Base-by-base conservation (phyloP, 1,284 basidiomycete species). In the Naganishia sp. region DNA sequence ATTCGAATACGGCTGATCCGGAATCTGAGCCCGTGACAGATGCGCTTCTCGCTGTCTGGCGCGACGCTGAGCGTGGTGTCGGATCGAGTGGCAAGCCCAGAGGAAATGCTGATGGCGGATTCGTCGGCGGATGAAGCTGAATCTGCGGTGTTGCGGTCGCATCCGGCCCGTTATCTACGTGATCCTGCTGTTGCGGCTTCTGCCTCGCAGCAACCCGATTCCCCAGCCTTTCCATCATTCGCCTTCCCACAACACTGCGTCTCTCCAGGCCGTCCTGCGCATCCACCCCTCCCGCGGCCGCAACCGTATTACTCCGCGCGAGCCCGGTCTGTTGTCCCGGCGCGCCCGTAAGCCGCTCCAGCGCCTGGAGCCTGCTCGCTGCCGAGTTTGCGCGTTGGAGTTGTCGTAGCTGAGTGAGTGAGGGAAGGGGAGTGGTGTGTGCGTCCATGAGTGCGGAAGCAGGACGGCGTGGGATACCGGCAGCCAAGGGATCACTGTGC, bases 361-460 rank as follows among this genome's bases (percentile, higher is more conserved):
- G 78, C 1, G 79, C 79, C 25, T 75, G 72, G 13, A 75, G 75
- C 33, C 79, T 56, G 0, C 78, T 78, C 7, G 75, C 75, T 1
- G 76, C 75, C 23, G 78, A 79, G 64, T 80, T 80, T 11, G 78
- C 79, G 9, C 79, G 71, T 45, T 77, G 76, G 0, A 80, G 72
- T 23, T 72, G 74, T 9, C 75, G 66, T 10, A 79, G 67, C 33
- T 79, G 77, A 23, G 75, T 76, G 0, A 79, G 70, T 6, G 75
- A 73, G 2, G 77, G 78, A 5, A 79, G 69, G 6, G 78, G 78
- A 59, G 73, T 74, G 2, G 77, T 42, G 31, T 36, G 31, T 33
- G 53, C 10, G 6, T 55, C 53, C 53, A 53, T 53, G 50, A 31
- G 28, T 78, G 63, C 75, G 74, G 33, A 75, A 70, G 1, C 36